Percentiles rank a stretch among this genome's conserved stretches.
phyloP scores from a whole-genome alignment of 768 basidiomycete species.

The Xerocomellus intermedius region DNA sequence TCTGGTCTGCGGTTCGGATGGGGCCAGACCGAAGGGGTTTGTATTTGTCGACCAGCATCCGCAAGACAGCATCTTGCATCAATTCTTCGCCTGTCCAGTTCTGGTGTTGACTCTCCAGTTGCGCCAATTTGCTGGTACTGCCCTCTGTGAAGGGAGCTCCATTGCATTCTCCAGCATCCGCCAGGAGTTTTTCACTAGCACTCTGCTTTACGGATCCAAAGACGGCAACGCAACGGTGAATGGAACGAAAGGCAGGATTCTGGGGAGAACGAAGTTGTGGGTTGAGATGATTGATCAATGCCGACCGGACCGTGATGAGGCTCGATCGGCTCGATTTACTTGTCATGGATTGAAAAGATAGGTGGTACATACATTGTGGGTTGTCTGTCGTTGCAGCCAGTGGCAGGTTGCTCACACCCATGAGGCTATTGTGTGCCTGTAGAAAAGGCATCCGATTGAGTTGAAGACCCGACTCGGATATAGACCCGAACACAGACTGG shows the following conservation, averaged over 20 bases:
- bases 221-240: slow-evolving; percentile 4
- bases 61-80: slow-evolving; percentile 64
- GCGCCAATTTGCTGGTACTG: slow-evolving; percentile 21
- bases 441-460: background rate
- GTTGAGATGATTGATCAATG: background rate
- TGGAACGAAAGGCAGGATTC: background rate
- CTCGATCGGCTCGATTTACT: background rate
- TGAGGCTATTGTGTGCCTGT: background rate
- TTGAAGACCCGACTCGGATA: background rate
- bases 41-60: slow-evolving; percentile 87
- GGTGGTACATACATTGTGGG: background rate
- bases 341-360: background rate
- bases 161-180: slow-evolving; percentile 46
- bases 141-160: slow-evolving; percentile 8
- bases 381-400: background rate
- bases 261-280: background rate
- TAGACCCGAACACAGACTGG: background rate
- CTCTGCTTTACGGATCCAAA: slow-evolving; percentile 16
- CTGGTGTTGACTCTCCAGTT: slow-evolving; percentile 46
- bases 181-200: slow-evolving; percentile 63
- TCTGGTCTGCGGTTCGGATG: slow-evolving; percentile 63
- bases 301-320: background rate
- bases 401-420: too few relatives aligned
- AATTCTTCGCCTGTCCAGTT: slow-evolving; percentile 83
- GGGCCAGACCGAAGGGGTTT: slow-evolving; percentile 69